Percentiles rank a stretch among this genome's conserved stretches.
Evolutionary conservation across 1,284 basidiomycete species (phyloP).

Genomic region (Austropuccinia psidii): DNA sequence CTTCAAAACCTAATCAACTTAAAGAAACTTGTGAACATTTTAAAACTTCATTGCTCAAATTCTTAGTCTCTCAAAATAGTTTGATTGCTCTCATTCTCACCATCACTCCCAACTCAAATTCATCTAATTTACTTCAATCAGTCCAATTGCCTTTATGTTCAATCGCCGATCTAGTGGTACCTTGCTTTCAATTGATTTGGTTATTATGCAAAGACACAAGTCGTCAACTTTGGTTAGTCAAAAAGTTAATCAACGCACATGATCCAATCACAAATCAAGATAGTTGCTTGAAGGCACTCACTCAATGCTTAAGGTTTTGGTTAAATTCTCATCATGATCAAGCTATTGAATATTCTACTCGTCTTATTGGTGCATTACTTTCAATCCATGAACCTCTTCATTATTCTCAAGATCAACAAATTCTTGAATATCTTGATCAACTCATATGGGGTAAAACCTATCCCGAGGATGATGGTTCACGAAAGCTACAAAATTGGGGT

Average conservation of each 20-base stretch:
- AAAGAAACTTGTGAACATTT: constrained; percentile 31
- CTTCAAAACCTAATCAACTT: constrained; percentile 19
- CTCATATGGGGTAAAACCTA: constrained; percentile 21
- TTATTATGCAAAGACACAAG: constrained; percentile 30
- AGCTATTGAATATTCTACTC: constrained; percentile 21
- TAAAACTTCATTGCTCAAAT: constrained; percentile 1
- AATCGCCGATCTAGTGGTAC: constrained; percentile 15
- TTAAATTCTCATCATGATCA: constrained; percentile 31
- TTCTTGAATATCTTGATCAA: constrained; percentile 24
- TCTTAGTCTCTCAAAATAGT: not conserved
- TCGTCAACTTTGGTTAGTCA: constrained; percentile 27
- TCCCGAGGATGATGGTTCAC: not conserved
- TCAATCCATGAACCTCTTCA: constrained; percentile 32
- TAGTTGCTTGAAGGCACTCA: constrained; percentile 15
- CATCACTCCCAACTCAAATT: constrained; percentile 6
- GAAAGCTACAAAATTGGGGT: not conserved
- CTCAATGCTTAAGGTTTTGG: constrained; percentile 17
- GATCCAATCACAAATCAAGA: constrained; percentile 8
- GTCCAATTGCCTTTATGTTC: not conserved
- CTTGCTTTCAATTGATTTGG: constrained; percentile 35
- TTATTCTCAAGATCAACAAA: constrained; percentile 16
- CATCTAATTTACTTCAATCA: not conserved
- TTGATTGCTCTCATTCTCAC: constrained; percentile 7
- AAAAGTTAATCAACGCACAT: constrained; percentile 27
- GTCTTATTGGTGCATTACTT: constrained; percentile 20